Percentiles rank a stretch among this genome's conserved stretches.
phyloP scores from a whole-genome alignment of 164 flowering plant species.

The Saururus chinensis region DNA sequence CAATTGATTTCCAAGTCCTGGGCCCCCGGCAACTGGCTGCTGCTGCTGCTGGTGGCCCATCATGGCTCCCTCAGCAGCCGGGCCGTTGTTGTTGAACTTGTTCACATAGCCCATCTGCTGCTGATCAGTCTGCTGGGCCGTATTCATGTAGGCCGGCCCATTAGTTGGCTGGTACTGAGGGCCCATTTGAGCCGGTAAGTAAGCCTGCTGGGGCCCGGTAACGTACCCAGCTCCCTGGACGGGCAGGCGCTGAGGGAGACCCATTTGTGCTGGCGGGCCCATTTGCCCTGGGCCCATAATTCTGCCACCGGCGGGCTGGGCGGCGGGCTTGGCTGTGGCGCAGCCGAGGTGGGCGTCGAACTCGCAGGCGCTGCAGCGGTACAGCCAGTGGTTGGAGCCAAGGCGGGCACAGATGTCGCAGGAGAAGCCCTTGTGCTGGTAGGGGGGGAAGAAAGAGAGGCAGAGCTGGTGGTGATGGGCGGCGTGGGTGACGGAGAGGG shows the following conservation, averaged over 20 bases:
- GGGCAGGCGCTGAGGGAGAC: neutral
- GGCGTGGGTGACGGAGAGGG: conserved; percentile 14
- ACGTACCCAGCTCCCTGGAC: neutral
- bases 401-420: conserved; percentile 24
- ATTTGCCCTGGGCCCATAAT: neutral
- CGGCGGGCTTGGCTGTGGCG: conserved; percentile 11
- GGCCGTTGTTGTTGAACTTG: neutral
- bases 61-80: neutral
- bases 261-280: neutral
- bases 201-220: neutral
- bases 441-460: conserved; percentile 26
- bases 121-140: neutral
- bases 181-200: neutral
- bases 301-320: neutral
- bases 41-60: neutral
- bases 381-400: conserved; percentile 28
- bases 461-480: conserved; percentile 25
- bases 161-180: neutral
- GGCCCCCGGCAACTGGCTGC: too few species aligned
- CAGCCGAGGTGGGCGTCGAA: conserved; percentile 36
- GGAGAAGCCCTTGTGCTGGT: conserved; percentile 16
- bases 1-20: conserved; percentile 3
- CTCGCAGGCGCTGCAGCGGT: conserved; percentile 25
- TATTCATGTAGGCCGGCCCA: neutral
- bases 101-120: neutral